These are phyloP conservation scores for Fraxinus floribunda DNA, from an alignment of 305 asterid genomes.

Conservation along the genomic window DNA sequence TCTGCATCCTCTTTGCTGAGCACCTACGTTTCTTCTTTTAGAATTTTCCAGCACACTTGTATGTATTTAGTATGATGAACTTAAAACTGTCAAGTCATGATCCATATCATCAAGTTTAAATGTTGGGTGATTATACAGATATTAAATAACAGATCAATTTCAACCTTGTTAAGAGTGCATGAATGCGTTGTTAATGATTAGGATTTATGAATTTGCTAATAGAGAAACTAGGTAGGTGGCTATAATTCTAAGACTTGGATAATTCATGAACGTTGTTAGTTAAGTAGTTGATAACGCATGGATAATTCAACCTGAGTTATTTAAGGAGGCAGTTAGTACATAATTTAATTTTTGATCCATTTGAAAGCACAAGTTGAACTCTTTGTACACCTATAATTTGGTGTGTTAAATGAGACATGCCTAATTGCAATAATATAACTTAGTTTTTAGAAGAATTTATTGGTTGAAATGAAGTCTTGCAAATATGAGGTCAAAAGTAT, in stretches of 20 bases:
- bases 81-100: background rate
- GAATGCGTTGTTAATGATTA: background rate
- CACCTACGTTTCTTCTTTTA: background rate
- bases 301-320: background rate
- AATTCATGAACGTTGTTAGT: background rate
- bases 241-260: background rate
- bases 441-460: background rate
- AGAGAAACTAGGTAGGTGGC: background rate
- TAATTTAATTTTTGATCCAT: background rate
- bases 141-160: background rate
- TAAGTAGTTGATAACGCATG: background rate
- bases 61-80: background rate
- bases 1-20: background rate
- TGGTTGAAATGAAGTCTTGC: background rate
- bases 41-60: background rate
- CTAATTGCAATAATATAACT: background rate
- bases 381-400: background rate
- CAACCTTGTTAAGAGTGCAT: background rate
- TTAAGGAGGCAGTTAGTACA: background rate
- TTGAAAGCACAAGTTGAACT: background rate
- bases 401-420: background rate
- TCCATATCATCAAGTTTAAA: background rate
- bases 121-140: background rate
- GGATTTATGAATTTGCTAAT: background rate
- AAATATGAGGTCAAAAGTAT: background rate